Conservation (phyloP, 805 yeast species). For the Vanderwaltozyma polyspora region DNA sequence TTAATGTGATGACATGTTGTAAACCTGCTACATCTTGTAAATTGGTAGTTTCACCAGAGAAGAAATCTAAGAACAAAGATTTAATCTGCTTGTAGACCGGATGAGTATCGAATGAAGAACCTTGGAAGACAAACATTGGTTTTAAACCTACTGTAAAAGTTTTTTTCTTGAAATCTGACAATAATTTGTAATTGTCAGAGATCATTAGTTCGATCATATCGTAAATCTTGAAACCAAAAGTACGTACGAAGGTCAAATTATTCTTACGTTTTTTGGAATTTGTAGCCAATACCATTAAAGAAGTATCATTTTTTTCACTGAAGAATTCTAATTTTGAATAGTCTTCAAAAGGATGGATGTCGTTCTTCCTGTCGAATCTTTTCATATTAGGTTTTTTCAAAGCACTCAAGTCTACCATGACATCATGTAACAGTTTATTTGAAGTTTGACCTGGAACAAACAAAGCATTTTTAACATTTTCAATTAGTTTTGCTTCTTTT, state of each 20-base stretch:
- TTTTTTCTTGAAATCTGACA: slow-evolving; percentile 66
- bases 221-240: slow-evolving; percentile 79
- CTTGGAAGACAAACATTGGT: slow-evolving; percentile 90
- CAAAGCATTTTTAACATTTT: slow-evolving; percentile 80
- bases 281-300: slow-evolving; percentile 68
- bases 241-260: slow-evolving; percentile 76
- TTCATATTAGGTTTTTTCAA: slow-evolving; percentile 84
- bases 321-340: slow-evolving; percentile 75
- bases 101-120: slow-evolving; percentile 80
- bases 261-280: slow-evolving; percentile 89
- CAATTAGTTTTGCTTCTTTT: slow-evolving; percentile 78
- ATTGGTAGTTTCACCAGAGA: slow-evolving; percentile 70
- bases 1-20: slow-evolving; percentile 78
- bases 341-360: slow-evolving; percentile 88
- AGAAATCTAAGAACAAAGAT: slow-evolving; percentile 82
- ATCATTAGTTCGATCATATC: slow-evolving; percentile 89
- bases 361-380: slow-evolving; percentile 81
- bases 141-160: slow-evolving; percentile 84
- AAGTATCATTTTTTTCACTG: slow-evolving; percentile 87
- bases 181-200: slow-evolving; percentile 54
- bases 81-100: slow-evolving; percentile 79
- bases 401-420: slow-evolving; percentile 78
- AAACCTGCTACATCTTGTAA: slow-evolving; percentile 90
- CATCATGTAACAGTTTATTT: slow-evolving; percentile 72
- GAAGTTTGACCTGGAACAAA: slow-evolving; percentile 85